phyloP scores from a whole-genome alignment of 192 early-diverging fungal species.

The Coemansia sp. region DNA sequence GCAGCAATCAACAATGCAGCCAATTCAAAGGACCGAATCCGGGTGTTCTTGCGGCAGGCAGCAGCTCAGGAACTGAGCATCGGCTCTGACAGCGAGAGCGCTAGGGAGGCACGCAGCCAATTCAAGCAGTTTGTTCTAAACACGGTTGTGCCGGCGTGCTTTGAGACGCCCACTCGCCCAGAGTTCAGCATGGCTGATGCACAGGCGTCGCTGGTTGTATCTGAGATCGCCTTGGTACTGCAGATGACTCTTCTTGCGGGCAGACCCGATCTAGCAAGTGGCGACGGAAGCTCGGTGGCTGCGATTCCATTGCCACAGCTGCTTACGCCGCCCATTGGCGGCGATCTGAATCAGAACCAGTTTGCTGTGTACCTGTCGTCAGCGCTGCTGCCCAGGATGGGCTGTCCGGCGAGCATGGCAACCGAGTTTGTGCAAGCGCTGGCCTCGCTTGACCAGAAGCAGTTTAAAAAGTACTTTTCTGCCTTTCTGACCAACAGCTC shows the following conservation, averaged over 20 bases:
- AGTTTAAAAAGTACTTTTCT: slow-evolving; percentile 70
- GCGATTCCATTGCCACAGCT: slow-evolving; percentile 30
- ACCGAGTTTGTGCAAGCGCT: slow-evolving; percentile 75
- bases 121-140: slow-evolving; percentile 77
- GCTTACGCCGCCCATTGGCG: slow-evolving; percentile 27
- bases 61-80: slow-evolving; percentile 27
- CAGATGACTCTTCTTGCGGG: slow-evolving; percentile 50
- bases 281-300: slow-evolving; percentile 21
- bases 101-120: slow-evolving; percentile 32
- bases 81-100: slow-evolving; percentile 18
- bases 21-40: slow-evolving; percentile 8
- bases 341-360: slow-evolving; percentile 43
- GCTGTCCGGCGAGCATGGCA: slow-evolving; percentile 62
- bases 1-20: slow-evolving; percentile 25
- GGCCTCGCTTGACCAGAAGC: slow-evolving; percentile 62
- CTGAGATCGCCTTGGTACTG: slow-evolving; percentile 52
- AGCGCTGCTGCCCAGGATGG: slow-evolving; percentile 36
- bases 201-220: slow-evolving; percentile 65
- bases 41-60: slow-evolving; percentile 21
- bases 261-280: slow-evolving; percentile 27
- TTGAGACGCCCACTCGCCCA: slow-evolving; percentile 74
- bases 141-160: slow-evolving; percentile 69
- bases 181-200: slow-evolving; percentile 75
- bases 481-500: slow-evolving; percentile 29
- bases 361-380: slow-evolving; percentile 39